Evolutionary conservation across 192 early-diverging fungal species (phyloP).

Genomic region (Dissophora globulifera): DNA sequence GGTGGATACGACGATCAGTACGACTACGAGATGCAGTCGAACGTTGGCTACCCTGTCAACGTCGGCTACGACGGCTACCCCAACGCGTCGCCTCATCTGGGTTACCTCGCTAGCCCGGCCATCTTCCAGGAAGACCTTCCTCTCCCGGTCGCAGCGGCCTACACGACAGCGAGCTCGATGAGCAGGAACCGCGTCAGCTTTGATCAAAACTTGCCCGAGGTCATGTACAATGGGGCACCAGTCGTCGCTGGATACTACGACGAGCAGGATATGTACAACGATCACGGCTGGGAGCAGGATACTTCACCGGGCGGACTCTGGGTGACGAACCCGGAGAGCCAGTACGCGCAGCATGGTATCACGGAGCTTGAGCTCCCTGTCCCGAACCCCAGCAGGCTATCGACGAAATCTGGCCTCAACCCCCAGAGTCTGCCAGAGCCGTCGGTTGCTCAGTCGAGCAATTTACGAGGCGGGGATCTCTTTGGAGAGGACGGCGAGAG

Average conservation of each 20-base stretch:
- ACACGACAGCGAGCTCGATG: constrained; percentile 23
- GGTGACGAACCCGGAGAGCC: constrained; percentile 18
- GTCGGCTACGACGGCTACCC: neutral
- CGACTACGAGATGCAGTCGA: constrained; percentile 43
- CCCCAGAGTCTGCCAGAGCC: constrained; percentile 25
- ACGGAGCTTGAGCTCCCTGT: neutral
- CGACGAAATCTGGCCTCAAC: neutral
- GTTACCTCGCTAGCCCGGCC: constrained; percentile 14
- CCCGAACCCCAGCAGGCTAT: too few relatives aligned
- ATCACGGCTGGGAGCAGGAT: neutral
- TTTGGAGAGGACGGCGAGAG: constrained; percentile 18
- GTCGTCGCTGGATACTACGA: constrained; percentile 22
- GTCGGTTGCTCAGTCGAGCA: constrained; percentile 10
- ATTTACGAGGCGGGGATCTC: constrained; percentile 16
- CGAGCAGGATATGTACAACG: constrained; percentile 3
- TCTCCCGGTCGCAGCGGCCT: neutral
- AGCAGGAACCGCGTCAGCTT: constrained; percentile 3
- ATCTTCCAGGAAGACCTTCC: constrained; percentile 29
- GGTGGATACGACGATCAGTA: constrained; percentile 41
- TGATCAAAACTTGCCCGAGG: constrained; percentile 35
- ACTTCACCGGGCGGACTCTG: constrained; percentile 1
- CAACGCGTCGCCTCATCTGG: neutral
- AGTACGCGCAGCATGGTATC: neutral
- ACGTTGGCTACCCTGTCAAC: constrained; percentile 6
- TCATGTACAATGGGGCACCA: constrained; percentile 29